phyloP scores from a whole-genome alignment of 305 asterid genomes.

The Fraxinus greggii region DNA sequence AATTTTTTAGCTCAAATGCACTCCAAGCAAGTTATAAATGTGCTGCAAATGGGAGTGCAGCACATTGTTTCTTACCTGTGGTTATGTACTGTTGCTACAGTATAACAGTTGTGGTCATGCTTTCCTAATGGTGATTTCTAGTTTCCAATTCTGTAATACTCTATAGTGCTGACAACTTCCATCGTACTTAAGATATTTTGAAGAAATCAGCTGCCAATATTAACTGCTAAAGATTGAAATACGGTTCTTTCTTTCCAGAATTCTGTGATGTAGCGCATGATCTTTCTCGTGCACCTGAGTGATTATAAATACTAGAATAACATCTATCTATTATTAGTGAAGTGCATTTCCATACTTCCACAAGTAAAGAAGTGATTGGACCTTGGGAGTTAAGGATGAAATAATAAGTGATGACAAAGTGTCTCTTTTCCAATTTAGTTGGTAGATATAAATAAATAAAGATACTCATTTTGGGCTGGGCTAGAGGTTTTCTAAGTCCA shows the following conservation, averaged over 20 bases:
- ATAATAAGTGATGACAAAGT: slow-evolving; percentile 4
- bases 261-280: slow-evolving; percentile 2
- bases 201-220: background rate
- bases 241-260: background rate
- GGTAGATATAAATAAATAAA: background rate
- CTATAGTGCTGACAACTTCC: background rate
- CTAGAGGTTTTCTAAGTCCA: background rate
- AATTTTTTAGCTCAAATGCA: background rate
- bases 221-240: background rate
- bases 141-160: background rate
- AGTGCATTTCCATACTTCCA: background rate
- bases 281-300: background rate
- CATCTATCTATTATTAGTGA: background rate
- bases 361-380: background rate
- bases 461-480: background rate
- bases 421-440: background rate
- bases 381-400: slow-evolving; percentile 3
- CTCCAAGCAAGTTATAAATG: background rate
- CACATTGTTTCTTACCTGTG: slow-evolving; percentile 2
- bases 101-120: background rate
- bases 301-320: slow-evolving; percentile 1
- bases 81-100: background rate
- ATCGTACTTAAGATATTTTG: background rate
- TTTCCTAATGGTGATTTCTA: background rate
- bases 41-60: background rate